These are phyloP conservation scores for Triticum timopheevii DNA, from an alignment of 176 grass and related monocot species.

Conservation along the genomic window DNA sequence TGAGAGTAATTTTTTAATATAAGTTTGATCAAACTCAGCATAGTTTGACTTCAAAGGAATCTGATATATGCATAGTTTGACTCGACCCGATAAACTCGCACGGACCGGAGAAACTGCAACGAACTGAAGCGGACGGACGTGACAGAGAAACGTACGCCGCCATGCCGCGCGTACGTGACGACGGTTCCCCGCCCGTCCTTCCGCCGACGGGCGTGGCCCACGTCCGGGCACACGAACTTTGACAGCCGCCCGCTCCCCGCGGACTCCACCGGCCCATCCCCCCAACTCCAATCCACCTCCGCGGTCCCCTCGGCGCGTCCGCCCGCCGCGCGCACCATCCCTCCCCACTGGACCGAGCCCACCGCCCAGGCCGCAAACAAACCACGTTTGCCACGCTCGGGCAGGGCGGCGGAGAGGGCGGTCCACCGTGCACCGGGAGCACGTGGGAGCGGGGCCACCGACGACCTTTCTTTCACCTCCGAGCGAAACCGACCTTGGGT, in stretches of 20 bases:
- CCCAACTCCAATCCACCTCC: slow-evolving; percentile 39
- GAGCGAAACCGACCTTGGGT: slow-evolving; percentile 36
- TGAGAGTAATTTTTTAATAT: too few relatives aligned
- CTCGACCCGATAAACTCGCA: too few relatives aligned
- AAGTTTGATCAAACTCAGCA: too few relatives aligned
- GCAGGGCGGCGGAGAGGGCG: background rate
- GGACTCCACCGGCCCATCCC: slow-evolving; percentile 38
- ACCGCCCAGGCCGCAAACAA: background rate
- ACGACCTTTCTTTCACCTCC: slow-evolving; percentile 21
- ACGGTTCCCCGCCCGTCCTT: background rate
- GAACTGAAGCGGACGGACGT: too few relatives aligned
- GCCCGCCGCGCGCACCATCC: background rate
- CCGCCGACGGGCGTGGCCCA: background rate
- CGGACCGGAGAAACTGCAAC: too few relatives aligned
- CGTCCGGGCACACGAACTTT: background rate
- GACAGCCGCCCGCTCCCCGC: slow-evolving; percentile 23
- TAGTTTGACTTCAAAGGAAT: too few relatives aligned
- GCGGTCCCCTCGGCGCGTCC: slow-evolving; percentile 37
- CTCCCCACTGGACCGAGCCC: slow-evolving; percentile 25
- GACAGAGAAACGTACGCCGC: too few relatives aligned
- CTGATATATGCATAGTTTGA: too few relatives aligned
- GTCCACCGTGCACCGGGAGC: background rate
- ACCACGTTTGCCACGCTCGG: slow-evolving; percentile 23
- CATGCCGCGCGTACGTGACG: background rate
- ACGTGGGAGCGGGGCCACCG: slow-evolving; percentile 12